A percentile compares a stretch with the other conserved stretches of the same genome.
These are phyloP conservation scores for Xylaria bambusicola DNA, from an alignment of 495 filamentous ascomycete genomes.

Conservation along the genomic window DNA sequence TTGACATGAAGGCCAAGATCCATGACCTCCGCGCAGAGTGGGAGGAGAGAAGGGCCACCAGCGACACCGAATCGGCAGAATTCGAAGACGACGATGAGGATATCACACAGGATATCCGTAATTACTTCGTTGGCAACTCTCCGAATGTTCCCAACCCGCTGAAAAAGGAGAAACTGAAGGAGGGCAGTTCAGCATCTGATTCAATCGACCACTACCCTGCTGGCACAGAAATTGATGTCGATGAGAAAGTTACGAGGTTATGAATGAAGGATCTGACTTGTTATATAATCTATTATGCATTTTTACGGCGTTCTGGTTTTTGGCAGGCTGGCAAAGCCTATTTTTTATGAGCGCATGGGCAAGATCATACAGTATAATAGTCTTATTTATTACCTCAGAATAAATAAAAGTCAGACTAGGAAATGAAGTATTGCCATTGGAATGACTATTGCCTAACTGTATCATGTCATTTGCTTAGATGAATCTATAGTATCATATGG, in stretches of 20 bases:
- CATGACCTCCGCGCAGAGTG: constrained; percentile 66
- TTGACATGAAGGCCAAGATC: constrained; percentile 77
- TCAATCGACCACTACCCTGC: constrained; percentile 1
- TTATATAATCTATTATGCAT: neutral
- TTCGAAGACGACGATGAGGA: constrained; percentile 45
- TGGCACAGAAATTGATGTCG: neutral
- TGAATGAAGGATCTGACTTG: neutral
- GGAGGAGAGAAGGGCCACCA: constrained; percentile 31
- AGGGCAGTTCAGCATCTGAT: constrained; percentile 3
- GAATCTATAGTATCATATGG: too few relatives aligned
- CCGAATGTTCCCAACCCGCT: constrained; percentile 22
- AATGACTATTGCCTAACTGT: too few relatives aligned
- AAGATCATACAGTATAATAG: too few relatives aligned
- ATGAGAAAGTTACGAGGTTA: constrained; percentile 15
- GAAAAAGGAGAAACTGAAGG: constrained; percentile 27
- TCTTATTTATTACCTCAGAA: too few relatives aligned
- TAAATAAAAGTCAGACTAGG: too few relatives aligned
- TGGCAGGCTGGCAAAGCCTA: too few relatives aligned
- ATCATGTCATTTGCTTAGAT: too few relatives aligned
- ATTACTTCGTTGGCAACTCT: constrained; percentile 43
- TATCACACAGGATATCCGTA: constrained; percentile 42
- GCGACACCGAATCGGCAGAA: constrained; percentile 29
- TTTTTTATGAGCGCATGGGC: too few relatives aligned
- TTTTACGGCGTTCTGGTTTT: too few relatives aligned
- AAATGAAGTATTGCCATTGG: too few relatives aligned